Evolutionary conservation across 176 grass and related monocot species (phyloP), one percentile per base, ranked within the genome.

Genomic region (Avena eriantha): DNA sequence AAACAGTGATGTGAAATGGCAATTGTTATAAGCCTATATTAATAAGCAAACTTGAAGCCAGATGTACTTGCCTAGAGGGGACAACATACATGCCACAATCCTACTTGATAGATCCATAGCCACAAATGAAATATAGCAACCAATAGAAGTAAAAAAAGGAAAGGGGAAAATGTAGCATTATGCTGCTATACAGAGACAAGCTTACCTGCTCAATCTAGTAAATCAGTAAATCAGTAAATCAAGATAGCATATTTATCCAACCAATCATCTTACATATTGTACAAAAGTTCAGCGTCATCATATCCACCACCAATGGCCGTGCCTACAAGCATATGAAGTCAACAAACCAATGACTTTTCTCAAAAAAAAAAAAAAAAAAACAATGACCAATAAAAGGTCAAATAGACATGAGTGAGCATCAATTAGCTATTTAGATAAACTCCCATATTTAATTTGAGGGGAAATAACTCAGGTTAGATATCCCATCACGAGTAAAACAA

Each of bases 271-370:
- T 43, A 43, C 21, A 4, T 43, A 21, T 70, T 21, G 35, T 19
- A 8, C 34, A 70, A 1, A 39, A n/a, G 17, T 70, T 70, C 8
- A 70, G 68, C 18, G 41, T 36, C 34, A n/a, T 11, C 68, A 70
- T 11, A 3, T 70, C 35, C 68, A 70, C 68, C 16, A 43, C 68
- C 34, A n/a, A 43, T 70, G 68, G 10, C 17, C 18, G 1, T 69
- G 16, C 68, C 68, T 43, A 70, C 68, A 70, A 70, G 68, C 16
- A 41, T 70, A 70, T 70, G 68, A 43, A 70, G 9, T 70, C 35
- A 70, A 34, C 1, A 9, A 43, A 41, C 31, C 13, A 68, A 68
- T 5, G 33, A 35, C 15, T n/a, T n/a, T n/a, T n/a, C n/a, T n/a
- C n/a, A n/a, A n/a, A n/a, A n/a, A n/a, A n/a, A n/a, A n/a, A n/a